These are phyloP conservation scores for Tetrahymena borealis DNA, from an alignment of 73 alveolate genomes.

Conservation along the genomic window DNA sequence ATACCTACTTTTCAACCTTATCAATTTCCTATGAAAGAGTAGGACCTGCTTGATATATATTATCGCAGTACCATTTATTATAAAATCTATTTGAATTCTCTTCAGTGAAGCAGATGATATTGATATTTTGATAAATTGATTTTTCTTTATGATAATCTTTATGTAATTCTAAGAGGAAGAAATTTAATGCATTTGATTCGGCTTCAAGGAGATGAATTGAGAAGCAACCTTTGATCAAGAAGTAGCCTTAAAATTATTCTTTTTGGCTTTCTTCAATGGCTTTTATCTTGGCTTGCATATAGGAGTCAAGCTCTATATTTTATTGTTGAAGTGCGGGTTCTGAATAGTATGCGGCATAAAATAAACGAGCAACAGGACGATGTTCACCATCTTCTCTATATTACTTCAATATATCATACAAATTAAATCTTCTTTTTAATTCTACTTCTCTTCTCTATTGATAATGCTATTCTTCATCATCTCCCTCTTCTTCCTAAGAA, in stretches of 20 bases:
- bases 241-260: background rate
- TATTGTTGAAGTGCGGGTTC: background rate
- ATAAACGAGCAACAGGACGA: background rate
- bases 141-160: background rate
- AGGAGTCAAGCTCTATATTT: background rate
- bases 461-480: background rate
- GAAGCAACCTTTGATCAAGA: background rate
- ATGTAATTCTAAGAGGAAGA: background rate
- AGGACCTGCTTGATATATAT: background rate
- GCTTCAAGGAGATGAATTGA: background rate
- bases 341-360: background rate
- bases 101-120: background rate
- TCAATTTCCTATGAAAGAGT: background rate
- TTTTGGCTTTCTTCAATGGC: background rate
- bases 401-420: background rate
- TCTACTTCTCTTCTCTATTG: background rate
- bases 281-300: background rate
- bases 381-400: background rate
- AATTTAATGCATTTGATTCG: background rate
- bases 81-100: background rate
- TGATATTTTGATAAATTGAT: background rate
- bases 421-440: background rate
- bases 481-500: background rate
- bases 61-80: background rate
- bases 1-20: background rate